Conservation (phyloP, 164 flowering plant genomes). For the Aristolochia contorta region DNA sequence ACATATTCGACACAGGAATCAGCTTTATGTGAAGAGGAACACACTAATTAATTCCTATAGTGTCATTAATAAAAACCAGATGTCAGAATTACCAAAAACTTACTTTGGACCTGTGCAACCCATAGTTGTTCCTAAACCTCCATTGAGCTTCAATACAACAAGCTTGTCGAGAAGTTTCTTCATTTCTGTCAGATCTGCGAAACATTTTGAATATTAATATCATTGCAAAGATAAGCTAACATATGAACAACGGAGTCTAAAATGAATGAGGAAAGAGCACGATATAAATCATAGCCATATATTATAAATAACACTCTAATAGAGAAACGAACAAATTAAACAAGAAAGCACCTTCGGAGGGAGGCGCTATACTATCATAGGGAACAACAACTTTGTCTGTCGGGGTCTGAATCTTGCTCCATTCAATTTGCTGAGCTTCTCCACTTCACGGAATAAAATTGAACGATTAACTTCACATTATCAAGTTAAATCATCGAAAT, state of each 20-base stretch:
- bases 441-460: constrained; percentile 35
- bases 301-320: neutral
- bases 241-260: no score
- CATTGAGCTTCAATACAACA: constrained; percentile 79
- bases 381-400: constrained; percentile 96
- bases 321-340: constrained; percentile 1
- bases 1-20: no score
- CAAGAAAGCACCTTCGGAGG: constrained; percentile 54
- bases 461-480: neutral
- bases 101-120: constrained; percentile 88
- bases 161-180: constrained; percentile 68
- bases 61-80: neutral
- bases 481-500: neutral
- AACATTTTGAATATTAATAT: neutral
- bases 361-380: constrained; percentile 55
- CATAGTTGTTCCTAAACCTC: constrained; percentile 71
- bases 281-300: neutral
- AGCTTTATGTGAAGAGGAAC: no score
- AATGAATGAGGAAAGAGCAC: neutral
- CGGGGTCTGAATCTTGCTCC: constrained; percentile 98
- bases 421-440: constrained; percentile 83
- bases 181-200: constrained; percentile 43
- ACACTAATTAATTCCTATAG: no score
- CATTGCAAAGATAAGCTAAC: neutral
- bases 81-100: constrained; percentile 3